Evolutionary conservation across 208 protist species (phyloP), one percentile per base, ranked within the genome.

Genomic region (Acanthamoeba polyphaga): DNA sequence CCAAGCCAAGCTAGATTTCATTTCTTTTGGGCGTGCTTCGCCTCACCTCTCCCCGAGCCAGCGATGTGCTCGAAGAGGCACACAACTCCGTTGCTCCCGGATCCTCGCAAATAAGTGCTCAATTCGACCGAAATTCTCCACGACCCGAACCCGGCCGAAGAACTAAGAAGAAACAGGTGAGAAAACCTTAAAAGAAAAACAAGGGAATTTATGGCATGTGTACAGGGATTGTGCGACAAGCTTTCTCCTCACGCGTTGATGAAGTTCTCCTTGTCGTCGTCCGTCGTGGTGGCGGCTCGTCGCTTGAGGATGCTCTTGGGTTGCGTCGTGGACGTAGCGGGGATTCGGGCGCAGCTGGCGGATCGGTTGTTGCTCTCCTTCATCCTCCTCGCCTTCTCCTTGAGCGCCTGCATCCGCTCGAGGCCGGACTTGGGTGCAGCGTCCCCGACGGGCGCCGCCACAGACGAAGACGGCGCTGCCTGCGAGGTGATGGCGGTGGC

Each of bases 251-350:
- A 29, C 29, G 22, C 9, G 60, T 66, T 66, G 60, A 27, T 66
- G 60, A 27, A n/a, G 68, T 76, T 76, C 68, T 76, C 68, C 29
- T 76, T 76, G 29, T 76, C 68, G 34, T 76, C 68, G 22, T 29
- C 60, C 60, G 60, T 27, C 22, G 68, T 24, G 10, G 9, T 43
- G 32, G 34, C 22, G 32, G 68, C 38, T 76, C 68, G 27, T 43
- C 68, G 27, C 12, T 76, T 76, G 68, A 76, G 68, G 34, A 76
- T 76, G 68, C 68, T n/a, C 68, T 76, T 76, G 68, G 68, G 68
- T n/a, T 72, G 64, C 24, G 64, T 70, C 8, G 22, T 34, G 27
- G 60, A 9, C 7, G 60, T n/a, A 1, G 68, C 32, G 8, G 68
- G 68, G 1, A 43, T 6, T 24, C 29, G 68, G 60, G 60, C 22